Percentiles rank a stretch among this genome's conserved stretches.
Conservation (phyloP, 371 early-diverging fungal species). For the Vairimorpha ceranae region DNA sequence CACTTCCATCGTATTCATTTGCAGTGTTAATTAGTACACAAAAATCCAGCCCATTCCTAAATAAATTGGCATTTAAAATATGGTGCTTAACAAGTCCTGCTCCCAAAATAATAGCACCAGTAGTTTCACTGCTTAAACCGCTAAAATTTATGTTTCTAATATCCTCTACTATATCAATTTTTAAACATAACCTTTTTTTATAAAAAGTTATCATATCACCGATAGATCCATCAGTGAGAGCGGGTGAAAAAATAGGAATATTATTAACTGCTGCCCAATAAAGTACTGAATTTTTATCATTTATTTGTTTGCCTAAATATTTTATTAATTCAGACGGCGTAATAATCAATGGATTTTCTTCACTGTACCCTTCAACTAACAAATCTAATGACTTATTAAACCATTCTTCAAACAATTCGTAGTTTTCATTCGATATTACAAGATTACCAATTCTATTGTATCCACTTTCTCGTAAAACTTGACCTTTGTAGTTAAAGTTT, state of each 20-base stretch:
- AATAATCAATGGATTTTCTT: conserved; percentile 66
- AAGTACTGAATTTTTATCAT: conserved; percentile 81
- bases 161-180: conserved; percentile 87
- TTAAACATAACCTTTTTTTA: conserved; percentile 74
- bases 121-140: conserved; percentile 82
- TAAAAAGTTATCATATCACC: conserved; percentile 88
- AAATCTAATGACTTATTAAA: conserved; percentile 81
- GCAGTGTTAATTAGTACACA: conserved; percentile 94
- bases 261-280: conserved; percentile 84
- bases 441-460: conserved; percentile 95
- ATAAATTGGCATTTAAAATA: conserved; percentile 93
- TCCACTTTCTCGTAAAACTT: conserved; percentile 75
- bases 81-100: conserved; percentile 97
- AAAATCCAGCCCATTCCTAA: conserved; percentile 93
- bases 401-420: conserved; percentile 95
- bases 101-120: conserved; percentile 93
- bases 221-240: conserved; percentile 91
- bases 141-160: conserved; percentile 82
- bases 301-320: conserved; percentile 84
- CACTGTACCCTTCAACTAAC: conserved; percentile 60
- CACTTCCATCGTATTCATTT: conserved; percentile 95
- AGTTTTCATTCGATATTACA: conserved; percentile 94
- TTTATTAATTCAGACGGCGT: conserved; percentile 84
- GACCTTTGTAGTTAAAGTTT: conserved; percentile 72
- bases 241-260: conserved; percentile 95